Base-by-base conservation (phyloP, 2,329 filamentous ascomycete species). In the Xylariaceae sp. region DNA sequence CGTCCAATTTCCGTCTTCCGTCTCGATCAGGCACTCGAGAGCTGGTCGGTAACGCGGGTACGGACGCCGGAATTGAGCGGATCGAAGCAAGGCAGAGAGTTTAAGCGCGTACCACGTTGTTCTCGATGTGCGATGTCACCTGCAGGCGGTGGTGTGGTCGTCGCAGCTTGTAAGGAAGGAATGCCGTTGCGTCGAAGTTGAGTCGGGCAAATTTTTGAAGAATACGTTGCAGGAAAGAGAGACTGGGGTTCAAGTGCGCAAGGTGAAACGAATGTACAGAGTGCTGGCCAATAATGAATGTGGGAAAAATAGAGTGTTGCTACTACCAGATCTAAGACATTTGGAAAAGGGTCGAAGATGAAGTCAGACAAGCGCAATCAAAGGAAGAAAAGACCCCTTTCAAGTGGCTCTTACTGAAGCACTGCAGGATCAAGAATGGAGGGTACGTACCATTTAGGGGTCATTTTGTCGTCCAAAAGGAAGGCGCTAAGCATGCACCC, bases 291-390 rank as follows among this genome's bases (percentile, higher is more conserved):
- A 6, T 24, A 24, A 7, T 24, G 21, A 24, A 7, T 24, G 21
- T n/a, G n/a, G n/a, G n/a, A n/a, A n/a, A n/a, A n/a, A n/a, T n/a
- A 24, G 6, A 6, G 21, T 24, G 21, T 24, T 11, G 11, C 21
- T 24, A 6, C 21, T 11, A 24, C 6, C 6, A 24, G 21, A 24
- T 24, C 21, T 11, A 24, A 24, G 21, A 24, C 21, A 24, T 7
- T 26, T 18, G 31, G 18, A 31, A 33, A 31, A 36, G 36, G 18
- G 41, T 44, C 28, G 40, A 17, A 41, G 37, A 44, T 47, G 45
- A 45, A 28, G 45, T 45, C 36, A 43, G 42, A 40, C 31, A 18
- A 14, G 28, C 31, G 18, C 30, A 26, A 21, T 33, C 26, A 24
- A 24, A 6, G 6, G 21, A 11, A 24, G 6, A 6, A 24, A 11